Evolutionary conservation across 176 grass and related monocot species (phyloP).

Genomic region (Phoenix dactylifera): DNA sequence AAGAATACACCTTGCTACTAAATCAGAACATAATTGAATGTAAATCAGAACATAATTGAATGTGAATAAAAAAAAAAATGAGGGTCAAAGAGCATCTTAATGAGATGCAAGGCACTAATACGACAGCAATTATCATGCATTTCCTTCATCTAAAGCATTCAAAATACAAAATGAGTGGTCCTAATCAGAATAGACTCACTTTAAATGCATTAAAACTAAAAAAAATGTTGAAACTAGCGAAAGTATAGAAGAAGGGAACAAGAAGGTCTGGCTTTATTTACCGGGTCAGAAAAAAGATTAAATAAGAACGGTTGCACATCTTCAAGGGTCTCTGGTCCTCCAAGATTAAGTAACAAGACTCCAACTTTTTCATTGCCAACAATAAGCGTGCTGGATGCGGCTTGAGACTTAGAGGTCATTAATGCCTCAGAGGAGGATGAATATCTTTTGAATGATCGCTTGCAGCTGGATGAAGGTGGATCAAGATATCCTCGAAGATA

Average conservation of each 20-base stretch:
- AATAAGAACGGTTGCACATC: constrained; percentile 98
- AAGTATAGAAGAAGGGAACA: background rate
- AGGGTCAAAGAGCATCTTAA: too few species aligned
- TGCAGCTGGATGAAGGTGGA: constrained; percentile 26
- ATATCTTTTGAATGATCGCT: constrained; percentile 29
- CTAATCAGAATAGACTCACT: too few species aligned
- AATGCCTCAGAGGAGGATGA: constrained; percentile 71
- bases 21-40: too few species aligned
- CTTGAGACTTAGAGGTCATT: constrained; percentile 45
- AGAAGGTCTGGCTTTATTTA: constrained; percentile 17
- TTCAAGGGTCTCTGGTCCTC: constrained; percentile 91
- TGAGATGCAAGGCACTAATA: too few species aligned
- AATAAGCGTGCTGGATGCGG: constrained; percentile 37
- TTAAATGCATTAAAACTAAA: too few species aligned
- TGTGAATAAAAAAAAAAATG: too few species aligned
- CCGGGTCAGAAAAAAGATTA: constrained; percentile 97
- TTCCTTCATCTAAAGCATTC: too few species aligned
- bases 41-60: too few species aligned
- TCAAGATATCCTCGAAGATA: constrained; percentile 28
- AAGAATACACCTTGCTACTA: too few species aligned
- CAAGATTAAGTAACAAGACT: constrained; percentile 92
- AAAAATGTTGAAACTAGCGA: background rate
- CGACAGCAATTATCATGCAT: too few species aligned
- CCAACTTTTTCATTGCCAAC: constrained; percentile 73
- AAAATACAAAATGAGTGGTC: too few species aligned